Conservation (phyloP, 1,284 basidiomycete species). For the Lentinus polychrous region DNA sequence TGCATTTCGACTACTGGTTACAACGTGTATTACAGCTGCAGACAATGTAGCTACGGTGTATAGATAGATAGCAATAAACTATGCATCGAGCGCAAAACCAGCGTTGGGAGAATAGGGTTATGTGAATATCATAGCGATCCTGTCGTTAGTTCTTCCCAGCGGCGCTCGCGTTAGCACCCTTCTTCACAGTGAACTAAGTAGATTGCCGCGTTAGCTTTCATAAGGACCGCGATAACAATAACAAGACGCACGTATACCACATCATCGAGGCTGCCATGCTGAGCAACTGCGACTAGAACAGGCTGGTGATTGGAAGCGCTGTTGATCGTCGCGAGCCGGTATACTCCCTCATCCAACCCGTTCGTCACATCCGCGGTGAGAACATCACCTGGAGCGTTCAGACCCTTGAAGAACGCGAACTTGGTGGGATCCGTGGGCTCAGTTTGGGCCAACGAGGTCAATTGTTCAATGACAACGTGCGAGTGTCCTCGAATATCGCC, state of each 20-base stretch:
- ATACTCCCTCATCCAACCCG: slow-evolving; percentile 54
- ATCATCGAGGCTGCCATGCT: slow-evolving; percentile 47
- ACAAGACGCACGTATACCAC: slow-evolving; percentile 36
- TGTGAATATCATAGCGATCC: neutral
- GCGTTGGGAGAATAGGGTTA: neutral
- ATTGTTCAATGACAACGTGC: slow-evolving; percentile 55
- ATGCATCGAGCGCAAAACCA: neutral
- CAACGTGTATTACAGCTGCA: too few relatives aligned
- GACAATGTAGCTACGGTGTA: neutral
- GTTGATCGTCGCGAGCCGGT: slow-evolving; percentile 55
- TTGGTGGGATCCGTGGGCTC: slow-evolving; percentile 44
- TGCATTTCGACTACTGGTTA: too few relatives aligned
- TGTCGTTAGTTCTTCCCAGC: slow-evolving; percentile 1
- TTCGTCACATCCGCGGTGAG: slow-evolving; percentile 44
- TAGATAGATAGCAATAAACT: slow-evolving; percentile 1
- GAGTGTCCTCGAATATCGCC: slow-evolving; percentile 56
- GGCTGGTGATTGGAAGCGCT: slow-evolving; percentile 62
- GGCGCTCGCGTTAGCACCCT: slow-evolving; percentile 3
- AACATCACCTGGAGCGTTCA: slow-evolving; percentile 42
- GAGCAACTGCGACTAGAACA: slow-evolving; percentile 42
- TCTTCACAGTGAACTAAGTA: slow-evolving; percentile 11
- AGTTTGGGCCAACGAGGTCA: slow-evolving; percentile 43
- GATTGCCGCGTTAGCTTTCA: neutral
- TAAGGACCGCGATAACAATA: neutral
- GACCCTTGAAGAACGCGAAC: slow-evolving; percentile 67